Conservation (phyloP, 2,329 filamentous ascomycete genomes). For the Penicillium sp. region DNA sequence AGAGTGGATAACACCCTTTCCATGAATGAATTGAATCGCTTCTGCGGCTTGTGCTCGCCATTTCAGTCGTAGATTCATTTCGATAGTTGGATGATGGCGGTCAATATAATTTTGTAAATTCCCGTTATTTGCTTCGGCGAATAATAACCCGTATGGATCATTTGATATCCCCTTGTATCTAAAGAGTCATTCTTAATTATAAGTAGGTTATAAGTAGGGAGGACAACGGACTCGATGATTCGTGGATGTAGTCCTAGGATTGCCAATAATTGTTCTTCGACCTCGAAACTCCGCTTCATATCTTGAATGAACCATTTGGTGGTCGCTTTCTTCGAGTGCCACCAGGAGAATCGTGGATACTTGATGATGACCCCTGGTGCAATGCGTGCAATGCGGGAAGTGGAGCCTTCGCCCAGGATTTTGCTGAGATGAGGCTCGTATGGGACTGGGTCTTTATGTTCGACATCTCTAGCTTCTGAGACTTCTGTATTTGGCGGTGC, state of each 20-base stretch:
- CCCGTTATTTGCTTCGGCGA: constrained; percentile 21
- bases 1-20: constrained; percentile 30
- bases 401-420: constrained; percentile 10
- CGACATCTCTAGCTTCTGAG: too few species aligned
- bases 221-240: not conserved
- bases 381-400: constrained; percentile 6
- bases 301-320: constrained; percentile 2
- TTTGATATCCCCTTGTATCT: not conserved
- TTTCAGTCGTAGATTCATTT: constrained; percentile 16
- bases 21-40: constrained; percentile 27
- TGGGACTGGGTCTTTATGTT: too few species aligned
- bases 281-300: constrained; percentile 7
- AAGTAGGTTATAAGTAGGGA: not conserved
- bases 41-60: constrained; percentile 29
- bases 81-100: constrained; percentile 16
- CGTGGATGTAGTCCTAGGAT: not conserved
- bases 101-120: constrained; percentile 18
- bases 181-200: not conserved
- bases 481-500: too few species aligned
- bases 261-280: constrained; percentile 4
- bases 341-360: constrained; percentile 8
- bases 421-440: too few species aligned
- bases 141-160: constrained; percentile 5
- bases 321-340: constrained; percentile 2
- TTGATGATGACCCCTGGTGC: constrained; percentile 10